Evolutionary conservation across 2,329 filamentous ascomycete species (phyloP).

Genomic region (Blumeria hordei): DNA sequence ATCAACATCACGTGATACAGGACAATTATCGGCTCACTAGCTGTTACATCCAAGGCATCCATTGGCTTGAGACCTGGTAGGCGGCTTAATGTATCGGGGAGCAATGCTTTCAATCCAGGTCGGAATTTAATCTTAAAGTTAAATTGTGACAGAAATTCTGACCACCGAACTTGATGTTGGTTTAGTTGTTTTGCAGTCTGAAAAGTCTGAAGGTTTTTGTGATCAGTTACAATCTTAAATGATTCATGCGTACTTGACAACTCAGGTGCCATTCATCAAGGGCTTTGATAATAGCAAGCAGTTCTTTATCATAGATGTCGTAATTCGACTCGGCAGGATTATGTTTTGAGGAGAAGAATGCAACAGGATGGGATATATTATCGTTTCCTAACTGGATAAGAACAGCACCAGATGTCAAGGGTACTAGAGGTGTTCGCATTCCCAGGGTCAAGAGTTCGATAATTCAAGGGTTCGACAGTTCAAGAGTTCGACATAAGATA

Average conservation of each 20-base stretch:
- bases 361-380: not conserved
- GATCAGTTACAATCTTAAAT: not conserved
- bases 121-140: not conserved
- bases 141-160: not conserved
- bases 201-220: not conserved
- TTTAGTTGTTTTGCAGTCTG: not conserved
- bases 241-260: not conserved
- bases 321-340: not conserved
- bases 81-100: not conserved
- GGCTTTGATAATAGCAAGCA: not conserved
- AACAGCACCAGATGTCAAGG: not conserved
- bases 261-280: not conserved
- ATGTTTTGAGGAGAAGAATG: not conserved
- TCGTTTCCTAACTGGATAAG: not conserved
- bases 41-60: no score
- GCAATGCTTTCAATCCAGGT: not conserved
- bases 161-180: not conserved
- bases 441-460: no score
- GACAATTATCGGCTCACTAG: no score
- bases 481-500: no score
- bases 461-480: no score
- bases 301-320: not conserved
- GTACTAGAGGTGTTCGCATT: no score
- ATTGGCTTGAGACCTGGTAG: no score
- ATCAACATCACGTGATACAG: no score